Percentiles rank a stretch among this genome's conserved stretches.
Conservation (phyloP, 257 asterid genomes). For the Solanum sitiens region DNA sequence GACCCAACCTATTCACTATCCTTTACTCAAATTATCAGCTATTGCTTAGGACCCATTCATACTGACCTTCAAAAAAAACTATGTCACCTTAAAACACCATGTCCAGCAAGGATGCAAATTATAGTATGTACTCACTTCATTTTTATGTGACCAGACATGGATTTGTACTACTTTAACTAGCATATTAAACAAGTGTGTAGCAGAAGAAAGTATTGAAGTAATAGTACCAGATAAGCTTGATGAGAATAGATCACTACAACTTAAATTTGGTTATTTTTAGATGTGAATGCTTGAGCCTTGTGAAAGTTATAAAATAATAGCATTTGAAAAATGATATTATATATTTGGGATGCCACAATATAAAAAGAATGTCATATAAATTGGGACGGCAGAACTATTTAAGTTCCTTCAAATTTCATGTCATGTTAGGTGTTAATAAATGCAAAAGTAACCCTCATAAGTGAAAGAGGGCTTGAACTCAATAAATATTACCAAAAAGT, state of each 20-base stretch:
- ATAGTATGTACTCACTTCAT: not conserved
- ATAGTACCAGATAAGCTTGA: not conserved
- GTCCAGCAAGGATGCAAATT: not conserved
- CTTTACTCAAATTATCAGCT: not conserved
- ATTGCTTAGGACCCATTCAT: not conserved
- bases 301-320: not conserved
- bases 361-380: not conserved
- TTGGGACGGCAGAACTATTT: not conserved
- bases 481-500: not conserved
- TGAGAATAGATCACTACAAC: not conserved
- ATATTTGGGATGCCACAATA: not conserved
- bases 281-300: not conserved
- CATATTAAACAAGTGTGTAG: not conserved
- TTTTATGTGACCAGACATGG: not conserved
- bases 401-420: not conserved
- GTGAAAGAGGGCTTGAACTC: not conserved
- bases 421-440: not conserved
- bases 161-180: not conserved
- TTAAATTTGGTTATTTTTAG: not conserved
- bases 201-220: not conserved
- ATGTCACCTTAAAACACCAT: not conserved
- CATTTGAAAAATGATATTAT: not conserved
- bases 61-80: not conserved
- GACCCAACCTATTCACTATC: not conserved
- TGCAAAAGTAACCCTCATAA: not conserved